A percentile compares a stretch with the other conserved stretches of the same genome.
phyloP scores from a whole-genome alignment of 306 rosid genomes.

The Lathyrus oleraceus region DNA sequence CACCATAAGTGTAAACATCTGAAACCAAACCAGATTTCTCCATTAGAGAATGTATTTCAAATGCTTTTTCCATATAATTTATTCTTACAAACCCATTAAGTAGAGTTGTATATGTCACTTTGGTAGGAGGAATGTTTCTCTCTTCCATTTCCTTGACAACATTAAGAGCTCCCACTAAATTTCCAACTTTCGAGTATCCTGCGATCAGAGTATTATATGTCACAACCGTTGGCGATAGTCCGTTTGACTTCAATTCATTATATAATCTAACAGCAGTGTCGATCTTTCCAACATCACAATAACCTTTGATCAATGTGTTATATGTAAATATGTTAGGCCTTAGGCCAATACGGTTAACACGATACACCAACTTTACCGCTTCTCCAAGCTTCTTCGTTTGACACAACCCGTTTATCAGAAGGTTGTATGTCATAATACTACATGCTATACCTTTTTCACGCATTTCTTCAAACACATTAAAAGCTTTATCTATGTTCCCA shows the following conservation, averaged over 20 bases:
- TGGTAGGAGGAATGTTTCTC: constrained; percentile 58
- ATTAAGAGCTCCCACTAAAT: constrained; percentile 49
- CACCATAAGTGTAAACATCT: constrained; percentile 63
- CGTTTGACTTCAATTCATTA: constrained; percentile 57
- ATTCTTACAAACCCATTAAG: constrained; percentile 52
- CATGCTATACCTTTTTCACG: constrained; percentile 53
- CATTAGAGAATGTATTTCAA: constrained; percentile 58
- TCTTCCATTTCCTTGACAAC: constrained; percentile 73
- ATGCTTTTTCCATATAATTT: constrained; percentile 58
- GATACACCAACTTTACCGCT: constrained; percentile 56
- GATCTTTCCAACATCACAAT: constrained; percentile 55
- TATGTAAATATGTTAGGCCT: constrained; percentile 62
- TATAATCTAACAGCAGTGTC: constrained; percentile 61
- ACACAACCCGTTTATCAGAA: constrained; percentile 62
- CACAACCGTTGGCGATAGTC: constrained; percentile 60
- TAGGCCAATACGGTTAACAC: constrained; percentile 48
- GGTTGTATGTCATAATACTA: constrained; percentile 61
- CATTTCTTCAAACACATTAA: constrained; percentile 71
- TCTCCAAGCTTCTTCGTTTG: constrained; percentile 43
- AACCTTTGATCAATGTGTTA: constrained; percentile 67
- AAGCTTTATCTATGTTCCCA: constrained; percentile 50
- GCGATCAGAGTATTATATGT: constrained; percentile 67
- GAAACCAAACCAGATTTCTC: constrained; percentile 64
- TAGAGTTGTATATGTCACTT: constrained; percentile 74
- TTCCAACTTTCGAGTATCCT: constrained; percentile 53